These are phyloP conservation scores for Ceratocystis harringtonii DNA, from an alignment of 2,329 filamentous ascomycete genomes.

Conservation along the genomic window DNA sequence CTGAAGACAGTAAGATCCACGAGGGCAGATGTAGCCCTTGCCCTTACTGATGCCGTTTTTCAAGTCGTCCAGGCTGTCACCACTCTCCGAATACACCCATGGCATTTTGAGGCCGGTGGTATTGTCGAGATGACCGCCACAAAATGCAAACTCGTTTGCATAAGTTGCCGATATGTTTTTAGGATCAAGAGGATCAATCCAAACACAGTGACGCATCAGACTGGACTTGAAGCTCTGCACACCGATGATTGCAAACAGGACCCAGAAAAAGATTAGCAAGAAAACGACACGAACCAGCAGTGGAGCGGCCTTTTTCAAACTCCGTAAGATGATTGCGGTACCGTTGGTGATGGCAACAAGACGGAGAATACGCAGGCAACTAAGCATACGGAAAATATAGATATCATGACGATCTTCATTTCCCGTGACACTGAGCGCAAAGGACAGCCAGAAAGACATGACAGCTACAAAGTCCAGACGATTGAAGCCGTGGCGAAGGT, in stretches of 20 bases:
- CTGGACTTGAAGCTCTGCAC: constrained; percentile 92
- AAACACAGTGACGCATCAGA: constrained; percentile 61
- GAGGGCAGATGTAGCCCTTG: constrained; percentile 83
- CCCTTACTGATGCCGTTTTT: constrained; percentile 34
- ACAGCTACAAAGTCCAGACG: constrained; percentile 89
- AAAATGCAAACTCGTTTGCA: constrained; percentile 57
- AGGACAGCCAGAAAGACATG: constrained; percentile 87
- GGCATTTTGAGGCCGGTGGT: constrained; percentile 42
- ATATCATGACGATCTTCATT: constrained; percentile 57
- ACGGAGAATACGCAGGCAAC: constrained; percentile 80
- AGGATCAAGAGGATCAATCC: constrained; percentile 50
- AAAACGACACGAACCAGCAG: constrained; percentile 86
- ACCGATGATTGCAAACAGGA: constrained; percentile 90
- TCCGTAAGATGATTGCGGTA: constrained; percentile 85
- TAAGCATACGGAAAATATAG: constrained; percentile 91
- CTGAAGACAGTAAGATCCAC: constrained; percentile 69
- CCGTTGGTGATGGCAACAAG: constrained; percentile 86
- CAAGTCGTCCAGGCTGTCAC: constrained; percentile 32
- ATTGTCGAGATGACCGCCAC: constrained; percentile 63
- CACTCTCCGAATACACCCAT: constrained; percentile 43
- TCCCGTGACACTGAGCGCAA: constrained; percentile 54
- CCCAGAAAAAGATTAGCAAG: constrained; percentile 91
- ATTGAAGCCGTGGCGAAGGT: constrained; percentile 90
- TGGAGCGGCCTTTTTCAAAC: constrained; percentile 88
- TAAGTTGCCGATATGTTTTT: constrained; percentile 41